These are phyloP conservation scores for Lizonia empirigonia DNA, from an alignment of 2,329 filamentous ascomycete genomes.

Conservation along the genomic window DNA sequence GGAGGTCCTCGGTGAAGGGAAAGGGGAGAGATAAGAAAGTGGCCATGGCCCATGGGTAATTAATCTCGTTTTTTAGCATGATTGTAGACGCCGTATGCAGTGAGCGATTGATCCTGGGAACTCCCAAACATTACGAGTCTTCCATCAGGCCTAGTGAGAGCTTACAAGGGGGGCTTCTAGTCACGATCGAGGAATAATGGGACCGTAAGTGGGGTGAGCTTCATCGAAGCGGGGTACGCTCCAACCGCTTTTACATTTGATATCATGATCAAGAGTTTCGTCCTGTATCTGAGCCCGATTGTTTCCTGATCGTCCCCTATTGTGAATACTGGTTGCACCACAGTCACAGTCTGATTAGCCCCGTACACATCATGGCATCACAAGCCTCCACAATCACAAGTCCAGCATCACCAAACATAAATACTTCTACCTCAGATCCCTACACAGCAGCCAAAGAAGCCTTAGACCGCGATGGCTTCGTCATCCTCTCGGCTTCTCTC, in stretches of 20 bases:
- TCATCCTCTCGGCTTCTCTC: conserved; percentile 71
- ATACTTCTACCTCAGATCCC: conserved; percentile 17
- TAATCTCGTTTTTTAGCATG: too few species aligned
- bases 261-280: background rate
- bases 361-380: background rate
- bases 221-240: background rate
- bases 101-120: too few species aligned
- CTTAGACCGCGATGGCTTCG: conserved; percentile 76
- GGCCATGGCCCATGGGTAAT: too few species aligned
- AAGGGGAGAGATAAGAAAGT: too few species aligned
- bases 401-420: background rate
- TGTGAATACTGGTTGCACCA: background rate
- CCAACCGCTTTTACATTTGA: background rate
- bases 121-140: too few species aligned
- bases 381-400: background rate
- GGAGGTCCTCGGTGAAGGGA: too few species aligned
- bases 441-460: conserved; percentile 51
- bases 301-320: too few species aligned
- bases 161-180: too few species aligned
- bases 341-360: background rate
- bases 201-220: background rate
- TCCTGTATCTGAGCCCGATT: too few species aligned
- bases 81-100: too few species aligned
- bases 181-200: background rate
- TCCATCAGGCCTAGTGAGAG: too few species aligned